Percentiles rank a stretch among this genome's conserved stretches.
Evolutionary conservation across 169 alveolate species (phyloP).

Genomic region (Plasmodium ovale): DNA sequence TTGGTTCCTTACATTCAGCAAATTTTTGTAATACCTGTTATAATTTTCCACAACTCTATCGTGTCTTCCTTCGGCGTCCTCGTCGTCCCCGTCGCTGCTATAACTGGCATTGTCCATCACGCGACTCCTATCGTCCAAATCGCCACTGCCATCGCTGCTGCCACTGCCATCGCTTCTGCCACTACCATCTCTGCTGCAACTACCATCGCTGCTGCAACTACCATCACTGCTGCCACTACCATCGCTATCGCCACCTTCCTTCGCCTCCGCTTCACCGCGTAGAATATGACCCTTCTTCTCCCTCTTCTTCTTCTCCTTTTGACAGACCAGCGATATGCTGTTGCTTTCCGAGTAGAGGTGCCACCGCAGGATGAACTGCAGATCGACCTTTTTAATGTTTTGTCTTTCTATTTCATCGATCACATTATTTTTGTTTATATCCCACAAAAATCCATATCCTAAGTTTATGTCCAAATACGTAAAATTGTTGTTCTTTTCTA

Average conservation of each 20-base stretch:
- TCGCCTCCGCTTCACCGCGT: neutral
- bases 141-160: neutral
- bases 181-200: neutral
- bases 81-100: too few species aligned
- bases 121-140: neutral
- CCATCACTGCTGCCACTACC: neutral
- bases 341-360: slow-evolving; percentile 77
- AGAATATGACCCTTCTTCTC: too few species aligned
- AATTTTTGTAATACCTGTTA: slow-evolving; percentile 37
- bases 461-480: slow-evolving; percentile 23
- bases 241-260: neutral
- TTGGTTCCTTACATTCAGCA: slow-evolving; percentile 47
- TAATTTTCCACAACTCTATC: slow-evolving; percentile 36
- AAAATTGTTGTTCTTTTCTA: slow-evolving; percentile 31
- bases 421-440: slow-evolving; percentile 69
- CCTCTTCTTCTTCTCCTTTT: neutral
- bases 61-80: too few species aligned
- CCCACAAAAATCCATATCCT: slow-evolving; percentile 52
- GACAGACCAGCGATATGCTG: slow-evolving; percentile 18
- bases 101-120: neutral
- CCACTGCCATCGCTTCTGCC: neutral
- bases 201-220: neutral
- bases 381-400: slow-evolving; percentile 54
- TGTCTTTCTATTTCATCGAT: slow-evolving; percentile 78
- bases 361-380: slow-evolving; percentile 82